Evolutionary conservation across 495 filamentous ascomycete species (phyloP).

Genomic region (Aspergillus leporis): DNA sequence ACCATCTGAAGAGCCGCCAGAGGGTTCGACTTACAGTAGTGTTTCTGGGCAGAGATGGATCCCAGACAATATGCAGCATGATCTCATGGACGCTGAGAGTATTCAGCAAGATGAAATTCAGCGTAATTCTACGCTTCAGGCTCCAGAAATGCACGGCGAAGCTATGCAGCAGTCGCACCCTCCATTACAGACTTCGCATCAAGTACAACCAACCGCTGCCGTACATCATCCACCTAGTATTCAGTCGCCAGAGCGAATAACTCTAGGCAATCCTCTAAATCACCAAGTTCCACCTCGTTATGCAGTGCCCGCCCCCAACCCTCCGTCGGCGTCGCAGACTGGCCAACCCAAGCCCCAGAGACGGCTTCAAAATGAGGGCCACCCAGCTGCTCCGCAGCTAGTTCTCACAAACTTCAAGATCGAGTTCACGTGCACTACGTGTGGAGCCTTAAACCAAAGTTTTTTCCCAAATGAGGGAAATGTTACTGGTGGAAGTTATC

Average conservation of each 20-base stretch:
- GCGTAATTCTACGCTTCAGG: conserved; percentile 19
- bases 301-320: conserved; percentile 21
- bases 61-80: conserved; percentile 29
- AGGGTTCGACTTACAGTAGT: conserved; percentile 25
- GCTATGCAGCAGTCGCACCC: conserved; percentile 24
- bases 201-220: neutral
- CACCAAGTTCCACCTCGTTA: conserved; percentile 23
- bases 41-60: conserved; percentile 41
- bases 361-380: conserved; percentile 29
- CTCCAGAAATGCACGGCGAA: conserved; percentile 27
- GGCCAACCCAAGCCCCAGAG: conserved; percentile 26
- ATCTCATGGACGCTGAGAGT: conserved; percentile 32
- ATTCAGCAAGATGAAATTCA: conserved; percentile 28
- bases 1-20: conserved; percentile 18
- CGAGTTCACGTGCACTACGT: conserved; percentile 46
- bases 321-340: conserved; percentile 23
- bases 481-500: conserved; percentile 34
- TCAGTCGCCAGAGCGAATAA: conserved; percentile 23
- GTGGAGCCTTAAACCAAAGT: conserved; percentile 46
- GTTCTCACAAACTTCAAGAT: conserved; percentile 48
- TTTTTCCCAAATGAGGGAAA: conserved; percentile 48
- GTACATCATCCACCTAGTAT: conserved; percentile 20
- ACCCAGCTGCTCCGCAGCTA: conserved; percentile 32
- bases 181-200: conserved; percentile 11
- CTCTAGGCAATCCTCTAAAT: conserved; percentile 23